A percentile compares a stretch with the other conserved stretches of the same genome.
Conservation (phyloP, 768 basidiomycete genomes). For the Agrocybe pediades region DNA sequence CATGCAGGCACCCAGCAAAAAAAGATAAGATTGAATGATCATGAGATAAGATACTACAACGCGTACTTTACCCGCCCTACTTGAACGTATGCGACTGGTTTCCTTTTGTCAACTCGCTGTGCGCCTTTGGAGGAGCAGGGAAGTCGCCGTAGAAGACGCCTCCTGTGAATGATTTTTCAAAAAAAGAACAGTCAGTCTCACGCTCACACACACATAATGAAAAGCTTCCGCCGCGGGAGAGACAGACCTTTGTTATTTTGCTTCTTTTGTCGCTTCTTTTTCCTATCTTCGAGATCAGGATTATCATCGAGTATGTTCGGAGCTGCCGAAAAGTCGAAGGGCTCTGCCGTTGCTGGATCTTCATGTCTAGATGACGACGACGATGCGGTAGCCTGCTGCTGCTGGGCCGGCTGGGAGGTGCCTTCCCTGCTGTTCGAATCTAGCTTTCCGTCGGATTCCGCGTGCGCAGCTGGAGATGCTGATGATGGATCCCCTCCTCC, state of each 20-base stretch:
- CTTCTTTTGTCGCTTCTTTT: constrained; percentile 51
- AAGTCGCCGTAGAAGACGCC: constrained; percentile 56
- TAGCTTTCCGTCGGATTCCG: neutral
- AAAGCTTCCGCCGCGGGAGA: neutral
- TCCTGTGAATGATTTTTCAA: constrained; percentile 29
- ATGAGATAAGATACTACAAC: neutral
- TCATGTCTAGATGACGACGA: constrained; percentile 19
- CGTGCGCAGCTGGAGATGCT: neutral
- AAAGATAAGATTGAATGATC: no score
- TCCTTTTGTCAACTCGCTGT: constrained; percentile 66
- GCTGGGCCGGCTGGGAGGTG: neutral
- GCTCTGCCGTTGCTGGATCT: constrained; percentile 36
- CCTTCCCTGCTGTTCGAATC: constrained; percentile 11
- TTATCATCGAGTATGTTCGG: constrained; percentile 74
- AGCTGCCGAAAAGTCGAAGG: constrained; percentile 69
- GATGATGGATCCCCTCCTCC: no score
- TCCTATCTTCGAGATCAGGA: constrained; percentile 40
- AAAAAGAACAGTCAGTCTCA: constrained; percentile 4
- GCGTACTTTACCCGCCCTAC: constrained; percentile 26
- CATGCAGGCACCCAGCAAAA: no score
- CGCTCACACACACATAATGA: neutral
- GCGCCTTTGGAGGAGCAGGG: constrained; percentile 64
- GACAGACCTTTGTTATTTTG: constrained; percentile 30
- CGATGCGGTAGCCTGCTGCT: constrained; percentile 19
- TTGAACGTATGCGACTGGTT: constrained; percentile 75